Base-by-base conservation (phyloP, 768 basidiomycete species). In the Suillus bovinus region DNA sequence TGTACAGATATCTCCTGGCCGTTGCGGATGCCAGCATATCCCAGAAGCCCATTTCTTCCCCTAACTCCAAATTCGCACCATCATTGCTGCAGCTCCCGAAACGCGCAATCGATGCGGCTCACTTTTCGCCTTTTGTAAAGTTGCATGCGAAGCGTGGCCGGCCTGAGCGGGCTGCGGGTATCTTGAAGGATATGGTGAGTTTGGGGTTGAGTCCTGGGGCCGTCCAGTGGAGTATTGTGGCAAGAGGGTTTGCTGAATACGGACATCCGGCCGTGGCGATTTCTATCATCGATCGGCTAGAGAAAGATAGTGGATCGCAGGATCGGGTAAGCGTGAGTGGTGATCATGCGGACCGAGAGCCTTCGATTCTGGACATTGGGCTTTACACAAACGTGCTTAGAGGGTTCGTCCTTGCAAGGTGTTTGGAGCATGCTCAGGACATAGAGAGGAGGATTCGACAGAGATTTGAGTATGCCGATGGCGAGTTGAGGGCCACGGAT, bases 51-150 rank as follows among this genome's bases (percentile, higher is more conserved):
- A 39, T 58, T 8, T 22, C 24, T 14, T 8, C 29, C 5, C 31
- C 44, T 2, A n/a, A 60, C 24, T 53, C 5, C n/a, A 29, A 22
- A 42, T 42, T 38, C n/a, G 17, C 44, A 8, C 22, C 44, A 61
- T 68, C 53, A 10, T 20, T 56, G 17, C 66, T 73, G 38, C 60
- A 70, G 13, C 61, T 77, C 24, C 63, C 67, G 34, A 72, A 67
- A 0, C 68, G 74, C 27, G 64, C 76, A 20, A 64, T 73, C 73
- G 78, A 76, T 63, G 65, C 70, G 36, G 67, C 73, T 39, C 76
- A 77, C 63, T 90, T 89, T 68, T 82, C 78, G 1, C 80, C 84
- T 0, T 89, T 89, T 69, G 71, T 88, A 44, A 70, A 74, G 39
- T 70, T 70, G 22, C 74, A 85, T 66, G 77, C 78, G 57, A 59